Base-by-base conservation (phyloP, 495 filamentous ascomycete genomes). In the Geopyxis carbonaria region DNA sequence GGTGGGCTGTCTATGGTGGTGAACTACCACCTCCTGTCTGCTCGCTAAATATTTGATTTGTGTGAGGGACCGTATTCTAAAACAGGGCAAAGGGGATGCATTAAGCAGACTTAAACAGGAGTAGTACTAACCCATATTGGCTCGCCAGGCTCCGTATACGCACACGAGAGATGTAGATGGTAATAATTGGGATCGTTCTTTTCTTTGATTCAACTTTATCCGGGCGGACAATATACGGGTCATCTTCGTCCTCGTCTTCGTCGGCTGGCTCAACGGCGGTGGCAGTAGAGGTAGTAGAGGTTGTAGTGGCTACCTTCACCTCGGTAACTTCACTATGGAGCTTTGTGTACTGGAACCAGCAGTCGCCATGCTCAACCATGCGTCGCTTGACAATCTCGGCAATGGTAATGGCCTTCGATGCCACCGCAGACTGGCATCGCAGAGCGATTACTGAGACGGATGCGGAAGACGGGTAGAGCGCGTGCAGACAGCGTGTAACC, bases 341-440 rank as follows among this genome's bases (percentile, higher is more conserved):
- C 34, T 13, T 6, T 5, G 21, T 69, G 43, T 81, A 81, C 52
- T 80, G 73, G 47, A 59, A 80, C 67, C 69, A 76, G 40, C 59
- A 60, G 29, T 61, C 60, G 1, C 63, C 62, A 29, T 54, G 52
- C 35, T 67, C 60, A n/a, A 42, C 58, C 30, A 81, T 59, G 20
- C 70, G 63, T 15, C 72, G 59, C 46, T 76, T 76, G 9, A 68
- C 61, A 11, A 80, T 70, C 57, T 81, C 77, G 21, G 65, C 63
- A 16, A 80, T 64, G 10, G 67, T 72, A 42, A 79, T 65, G 36
- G 76, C 60, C 53, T 82, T 83, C 45, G 59, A 55, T 4, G 68
- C 62, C 2, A 61, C 61, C 4, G 48, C 38, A 4, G 63, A 62
- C 46, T 68, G 70, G 18, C 73, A 70, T 7, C 11, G 15, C 9